Evolutionary conservation across 257 asterid genomes (phyloP).

Genomic region (Scutellaria barbata): DNA sequence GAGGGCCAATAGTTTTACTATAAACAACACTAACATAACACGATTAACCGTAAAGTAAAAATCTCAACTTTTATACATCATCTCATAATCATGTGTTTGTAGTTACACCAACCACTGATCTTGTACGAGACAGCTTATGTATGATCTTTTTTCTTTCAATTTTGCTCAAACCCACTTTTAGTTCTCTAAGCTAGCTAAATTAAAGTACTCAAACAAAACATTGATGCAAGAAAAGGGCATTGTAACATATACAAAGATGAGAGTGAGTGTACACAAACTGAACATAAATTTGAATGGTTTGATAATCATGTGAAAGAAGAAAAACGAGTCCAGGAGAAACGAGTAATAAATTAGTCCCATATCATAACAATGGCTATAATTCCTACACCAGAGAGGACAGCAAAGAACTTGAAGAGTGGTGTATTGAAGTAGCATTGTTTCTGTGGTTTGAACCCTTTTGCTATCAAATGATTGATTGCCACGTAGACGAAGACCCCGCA

Average conservation of each 20-base stretch:
- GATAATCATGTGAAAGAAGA: not conserved
- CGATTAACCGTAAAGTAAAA: constrained; percentile 25
- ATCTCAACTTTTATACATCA: not conserved
- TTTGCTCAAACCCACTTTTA: constrained; percentile 22
- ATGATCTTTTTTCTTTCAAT: not conserved
- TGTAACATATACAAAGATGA: not conserved
- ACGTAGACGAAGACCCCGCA: constrained; percentile 80
- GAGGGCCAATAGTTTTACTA: not conserved
- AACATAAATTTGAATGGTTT: not conserved
- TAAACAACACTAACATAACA: not conserved
- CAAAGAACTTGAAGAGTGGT: constrained; percentile 70
- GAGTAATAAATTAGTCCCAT: constrained; percentile 58
- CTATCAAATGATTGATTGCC: constrained; percentile 77
- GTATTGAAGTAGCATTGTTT: constrained; percentile 52
- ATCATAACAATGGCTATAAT: constrained; percentile 83
- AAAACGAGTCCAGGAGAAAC: not conserved
- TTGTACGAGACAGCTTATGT: constrained; percentile 36
- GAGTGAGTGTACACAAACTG: not conserved
- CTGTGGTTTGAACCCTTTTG: constrained; percentile 72
- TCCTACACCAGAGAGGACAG: constrained; percentile 78
- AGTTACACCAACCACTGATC: constrained; percentile 49
- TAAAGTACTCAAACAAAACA: constrained; percentile 26
- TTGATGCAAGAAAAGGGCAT: not conserved
- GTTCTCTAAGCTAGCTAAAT: constrained; percentile 32
- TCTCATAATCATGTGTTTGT: constrained; percentile 8